A percentile compares a stretch with the other conserved stretches of the same genome.
Evolutionary conservation across 2,329 filamentous ascomycete genomes (phyloP).

Genomic region (Aureobasidium leucospermi): DNA sequence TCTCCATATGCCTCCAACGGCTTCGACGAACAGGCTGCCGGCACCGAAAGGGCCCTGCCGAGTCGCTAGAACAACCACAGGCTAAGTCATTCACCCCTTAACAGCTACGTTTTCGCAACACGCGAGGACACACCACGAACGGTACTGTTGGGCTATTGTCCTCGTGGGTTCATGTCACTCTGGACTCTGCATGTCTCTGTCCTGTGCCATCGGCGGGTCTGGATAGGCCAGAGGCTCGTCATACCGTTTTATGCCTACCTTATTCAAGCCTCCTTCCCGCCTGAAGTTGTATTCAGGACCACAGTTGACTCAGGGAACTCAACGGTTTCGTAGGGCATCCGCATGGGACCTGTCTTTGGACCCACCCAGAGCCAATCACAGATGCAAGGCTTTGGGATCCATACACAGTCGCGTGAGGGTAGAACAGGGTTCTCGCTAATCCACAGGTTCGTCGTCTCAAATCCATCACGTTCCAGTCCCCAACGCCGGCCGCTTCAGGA

Average conservation of each 20-base stretch:
- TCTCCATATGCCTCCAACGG: not conserved
- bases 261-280: not conserved
- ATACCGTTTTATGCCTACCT: not conserved
- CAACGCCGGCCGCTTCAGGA: not conserved
- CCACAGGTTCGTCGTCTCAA: not conserved
- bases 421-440: not conserved
- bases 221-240: not conserved
- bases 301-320: not conserved
- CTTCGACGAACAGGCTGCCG: not conserved
- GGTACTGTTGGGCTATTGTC: not conserved
- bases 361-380: not conserved
- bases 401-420: not conserved
- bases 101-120: not conserved
- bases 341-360: not conserved
- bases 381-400: not conserved
- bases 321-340: not conserved
- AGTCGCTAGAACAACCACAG: not conserved
- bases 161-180: not conserved
- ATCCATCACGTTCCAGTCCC: not conserved
- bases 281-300: not conserved
- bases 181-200: not conserved
- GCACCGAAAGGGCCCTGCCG: not conserved
- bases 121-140: not conserved
- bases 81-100: not conserved
- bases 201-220: not conserved